A percentile compares a stretch with the other conserved stretches of the same genome.
Conservation (phyloP, 768 basidiomycete genomes). For the Leccinum truebloodii region DNA sequence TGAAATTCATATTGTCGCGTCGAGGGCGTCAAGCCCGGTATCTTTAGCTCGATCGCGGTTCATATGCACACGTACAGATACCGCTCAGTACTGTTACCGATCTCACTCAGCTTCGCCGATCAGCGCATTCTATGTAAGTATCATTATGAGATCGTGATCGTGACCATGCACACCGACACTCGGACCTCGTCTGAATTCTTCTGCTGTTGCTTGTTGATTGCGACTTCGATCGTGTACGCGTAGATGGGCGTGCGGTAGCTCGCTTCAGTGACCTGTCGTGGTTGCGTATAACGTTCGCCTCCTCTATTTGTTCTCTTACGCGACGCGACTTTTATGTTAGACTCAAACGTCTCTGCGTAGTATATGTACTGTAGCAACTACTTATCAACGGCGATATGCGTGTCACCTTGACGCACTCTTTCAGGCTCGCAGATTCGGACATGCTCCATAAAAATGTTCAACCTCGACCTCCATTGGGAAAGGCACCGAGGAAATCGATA, state of each 20-base stretch:
- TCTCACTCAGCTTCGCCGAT: slow-evolving; percentile 24
- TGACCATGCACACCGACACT: neutral
- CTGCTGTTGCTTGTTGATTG: neutral
- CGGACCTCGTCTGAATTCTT: neutral
- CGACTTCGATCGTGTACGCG: too few relatives aligned
- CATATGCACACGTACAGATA: neutral
- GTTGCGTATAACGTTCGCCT: neutral
- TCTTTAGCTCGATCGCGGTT: neutral
- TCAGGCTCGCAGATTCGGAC: neutral
- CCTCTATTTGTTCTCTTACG: neutral
- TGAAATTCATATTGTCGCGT: neutral
- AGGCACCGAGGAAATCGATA: slow-evolving; percentile 1
- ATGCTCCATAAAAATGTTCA: neutral
- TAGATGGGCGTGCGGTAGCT: neutral
- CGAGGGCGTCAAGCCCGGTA: neutral
- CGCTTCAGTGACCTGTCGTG: neutral
- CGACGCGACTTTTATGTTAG: neutral
- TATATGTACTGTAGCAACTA: neutral
- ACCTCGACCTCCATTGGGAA: slow-evolving; percentile 15
- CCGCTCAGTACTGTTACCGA: slow-evolving; percentile 3
- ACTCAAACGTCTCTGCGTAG: neutral
- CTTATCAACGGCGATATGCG: neutral
- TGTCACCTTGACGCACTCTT: neutral
- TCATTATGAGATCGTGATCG: neutral
- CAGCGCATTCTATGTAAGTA: slow-evolving; percentile 8